phyloP scores from a whole-genome alignment of 2,329 filamentous ascomycete genomes.

The Berkeleyomyces rouxiae region DNA sequence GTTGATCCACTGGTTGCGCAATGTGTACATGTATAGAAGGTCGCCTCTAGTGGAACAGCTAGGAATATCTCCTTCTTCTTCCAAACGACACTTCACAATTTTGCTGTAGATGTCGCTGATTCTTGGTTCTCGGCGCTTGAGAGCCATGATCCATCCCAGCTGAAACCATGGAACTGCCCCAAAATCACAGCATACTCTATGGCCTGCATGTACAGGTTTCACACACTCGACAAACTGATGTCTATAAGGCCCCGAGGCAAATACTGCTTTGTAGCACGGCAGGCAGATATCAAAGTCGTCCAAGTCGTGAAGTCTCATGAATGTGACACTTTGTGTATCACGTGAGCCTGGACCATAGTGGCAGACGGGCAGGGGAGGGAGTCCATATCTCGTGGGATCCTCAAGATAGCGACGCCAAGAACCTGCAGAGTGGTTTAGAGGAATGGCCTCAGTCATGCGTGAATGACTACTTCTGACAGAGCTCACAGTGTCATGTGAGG shows the following conservation, averaged over 20 bases:
- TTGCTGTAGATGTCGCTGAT: slow-evolving; percentile 56
- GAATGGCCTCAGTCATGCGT: slow-evolving; percentile 1
- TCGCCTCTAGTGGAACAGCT: slow-evolving; percentile 20
- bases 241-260: slow-evolving; percentile 50
- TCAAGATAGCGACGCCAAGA: slow-evolving; percentile 39
- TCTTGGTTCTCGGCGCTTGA: slow-evolving; percentile 47
- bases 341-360: slow-evolving; percentile 42
- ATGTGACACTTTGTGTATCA: slow-evolving; percentile 48
- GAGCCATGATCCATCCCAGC: slow-evolving; percentile 65
- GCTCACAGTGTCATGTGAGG: neutral
- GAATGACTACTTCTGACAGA: neutral
- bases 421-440: slow-evolving; percentile 16
- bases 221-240: slow-evolving; percentile 44
- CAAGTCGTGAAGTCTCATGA: slow-evolving; percentile 59
- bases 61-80: slow-evolving; percentile 22
- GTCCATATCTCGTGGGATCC: slow-evolving; percentile 27
- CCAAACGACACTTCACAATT: slow-evolving; percentile 33
- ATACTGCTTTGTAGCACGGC: slow-evolving; percentile 56
- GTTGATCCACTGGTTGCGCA: slow-evolving; percentile 46
- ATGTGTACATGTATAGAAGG: slow-evolving; percentile 53
- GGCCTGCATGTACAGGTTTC: slow-evolving; percentile 18
- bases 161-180: slow-evolving; percentile 63
- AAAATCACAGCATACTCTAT: slow-evolving; percentile 54
- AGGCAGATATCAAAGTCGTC: slow-evolving; percentile 68
- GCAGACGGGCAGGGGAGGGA: slow-evolving; percentile 34